Evolutionary conservation across 257 asterid species (phyloP).

Genomic region (Thymus quinquecostatus): DNA sequence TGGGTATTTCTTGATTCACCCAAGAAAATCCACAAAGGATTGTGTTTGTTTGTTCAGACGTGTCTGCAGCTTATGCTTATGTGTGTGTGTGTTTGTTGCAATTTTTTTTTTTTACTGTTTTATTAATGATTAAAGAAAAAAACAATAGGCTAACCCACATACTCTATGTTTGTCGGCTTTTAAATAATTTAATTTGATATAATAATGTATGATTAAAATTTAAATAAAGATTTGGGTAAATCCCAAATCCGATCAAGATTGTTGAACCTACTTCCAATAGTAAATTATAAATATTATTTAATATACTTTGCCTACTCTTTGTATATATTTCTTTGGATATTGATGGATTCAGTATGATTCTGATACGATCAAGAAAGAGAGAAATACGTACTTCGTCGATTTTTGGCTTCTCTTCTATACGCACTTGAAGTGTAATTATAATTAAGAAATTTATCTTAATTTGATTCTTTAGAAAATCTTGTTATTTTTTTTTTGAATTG

Average conservation of each 20-base stretch:
- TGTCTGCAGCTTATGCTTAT: conserved; percentile 5
- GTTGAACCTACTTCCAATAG: conserved; percentile 11
- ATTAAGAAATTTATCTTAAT: too few species aligned
- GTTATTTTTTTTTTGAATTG: too few species aligned
- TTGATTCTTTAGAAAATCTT: too few species aligned
- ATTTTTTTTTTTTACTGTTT: too few species aligned
- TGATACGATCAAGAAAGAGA: too few species aligned
- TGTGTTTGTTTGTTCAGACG: background rate
- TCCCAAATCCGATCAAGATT: conserved; percentile 11
- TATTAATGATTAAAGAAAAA: conserved; percentile 28
- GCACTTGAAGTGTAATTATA: too few species aligned
- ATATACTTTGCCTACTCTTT: too few species aligned
- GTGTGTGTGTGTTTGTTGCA: conserved; percentile 6
- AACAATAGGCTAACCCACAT: conserved; percentile 32
- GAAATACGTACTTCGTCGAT: too few species aligned
- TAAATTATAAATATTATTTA: background rate
- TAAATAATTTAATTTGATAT: background rate
- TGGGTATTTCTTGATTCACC: conserved; percentile 30
- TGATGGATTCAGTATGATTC: background rate
- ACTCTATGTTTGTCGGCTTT: conserved; percentile 32
- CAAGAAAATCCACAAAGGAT: conserved; percentile 23
- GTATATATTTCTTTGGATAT: background rate
- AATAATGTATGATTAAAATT: background rate
- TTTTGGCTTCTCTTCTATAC: too few species aligned
- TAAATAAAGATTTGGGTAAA: conserved; percentile 3